Evolutionary conservation across 78 protist species (phyloP), one percentile per base, ranked within the genome.

Genomic region (Capsaspora owczarzaki): DNA sequence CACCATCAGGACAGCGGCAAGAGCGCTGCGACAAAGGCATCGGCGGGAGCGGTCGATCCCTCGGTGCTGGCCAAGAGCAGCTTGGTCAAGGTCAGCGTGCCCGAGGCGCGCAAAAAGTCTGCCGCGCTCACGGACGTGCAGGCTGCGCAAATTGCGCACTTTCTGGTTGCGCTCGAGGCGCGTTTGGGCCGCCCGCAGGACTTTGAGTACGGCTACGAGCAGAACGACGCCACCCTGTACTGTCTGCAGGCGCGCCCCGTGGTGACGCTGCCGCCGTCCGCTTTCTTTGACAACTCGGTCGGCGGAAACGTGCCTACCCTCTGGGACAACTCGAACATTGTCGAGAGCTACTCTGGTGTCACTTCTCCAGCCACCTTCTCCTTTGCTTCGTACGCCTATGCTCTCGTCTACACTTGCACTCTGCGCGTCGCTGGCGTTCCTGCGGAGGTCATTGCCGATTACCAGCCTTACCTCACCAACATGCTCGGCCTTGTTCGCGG

Each of bases 311-410:
- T 56, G 10, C 4, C 66, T 16, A 56, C 25, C 25, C 66, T 56
- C 35, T 56, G 66, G 66, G 66, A 56, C 66, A 56, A 56, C 66
- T 56, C 66, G 35, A 56, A 56, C 66, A 56, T 56, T 56, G 66
- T 56, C 66, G 66, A 56, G 66, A 56, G 66, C 66, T 56, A 56
- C 66, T 25, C 33, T 12, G 66, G 66, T 6, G 66, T 56, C 33
- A 56, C 66, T 16, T 25, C 66, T 29, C 66, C 66, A 16, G 33
- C 25, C n/a, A 56, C 66, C 35, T 56, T 56, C 66, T 56, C 66
- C 33, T 56, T 56, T 56, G 66, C 66, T 29, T 56, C 66, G 66
- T 29, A 25, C 8, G 66, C 66, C 20, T 56, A 56, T 29, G 66
- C 12, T 16, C 66, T 56, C n/a, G 66, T 56, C 33, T 56, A 56